A percentile compares a stretch with the other conserved stretches of the same genome.
These are phyloP conservation scores for Irpex sp. DNA, from an alignment of 1,284 basidiomycete genomes.

Conservation along the genomic window DNA sequence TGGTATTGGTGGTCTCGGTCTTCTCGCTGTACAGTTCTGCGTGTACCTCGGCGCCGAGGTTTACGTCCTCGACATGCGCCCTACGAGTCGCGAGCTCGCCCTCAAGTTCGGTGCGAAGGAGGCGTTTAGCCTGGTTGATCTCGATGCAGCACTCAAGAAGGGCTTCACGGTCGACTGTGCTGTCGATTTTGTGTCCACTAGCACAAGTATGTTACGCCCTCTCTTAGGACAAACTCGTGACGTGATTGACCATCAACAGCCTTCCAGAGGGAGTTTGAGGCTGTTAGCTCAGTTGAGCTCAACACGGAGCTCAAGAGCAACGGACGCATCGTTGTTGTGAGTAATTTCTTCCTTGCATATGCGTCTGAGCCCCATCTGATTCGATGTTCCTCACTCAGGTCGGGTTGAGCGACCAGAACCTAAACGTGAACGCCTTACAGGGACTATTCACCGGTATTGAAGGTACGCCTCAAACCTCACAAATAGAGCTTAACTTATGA, in stretches of 20 bases:
- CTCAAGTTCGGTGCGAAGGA: slow-evolving; percentile 22
- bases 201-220: slow-evolving; percentile 20
- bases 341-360: neutral
- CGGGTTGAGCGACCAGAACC: neutral
- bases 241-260: neutral
- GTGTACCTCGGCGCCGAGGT: slow-evolving; percentile 24
- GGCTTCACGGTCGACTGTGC: slow-evolving; percentile 23
- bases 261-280: neutral
- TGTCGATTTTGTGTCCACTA: slow-evolving; percentile 23
- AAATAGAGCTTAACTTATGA: neutral
- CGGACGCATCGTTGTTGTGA: neutral
- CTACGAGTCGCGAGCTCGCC: slow-evolving; percentile 21
- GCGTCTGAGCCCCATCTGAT: neutral
- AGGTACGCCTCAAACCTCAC: neutral
- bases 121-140: slow-evolving; percentile 20
- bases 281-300: neutral
- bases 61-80: slow-evolving; percentile 24
- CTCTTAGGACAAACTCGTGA: neutral
- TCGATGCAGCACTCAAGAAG: slow-evolving; percentile 16
- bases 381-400: neutral
- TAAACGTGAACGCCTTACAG: neutral
- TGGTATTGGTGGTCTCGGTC: slow-evolving; percentile 28
- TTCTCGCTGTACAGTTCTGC: slow-evolving; percentile 27
- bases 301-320: neutral
- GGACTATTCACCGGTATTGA: neutral